Conservation (phyloP, 495 filamentous ascomycete genomes). For the Xylaria curta region DNA sequence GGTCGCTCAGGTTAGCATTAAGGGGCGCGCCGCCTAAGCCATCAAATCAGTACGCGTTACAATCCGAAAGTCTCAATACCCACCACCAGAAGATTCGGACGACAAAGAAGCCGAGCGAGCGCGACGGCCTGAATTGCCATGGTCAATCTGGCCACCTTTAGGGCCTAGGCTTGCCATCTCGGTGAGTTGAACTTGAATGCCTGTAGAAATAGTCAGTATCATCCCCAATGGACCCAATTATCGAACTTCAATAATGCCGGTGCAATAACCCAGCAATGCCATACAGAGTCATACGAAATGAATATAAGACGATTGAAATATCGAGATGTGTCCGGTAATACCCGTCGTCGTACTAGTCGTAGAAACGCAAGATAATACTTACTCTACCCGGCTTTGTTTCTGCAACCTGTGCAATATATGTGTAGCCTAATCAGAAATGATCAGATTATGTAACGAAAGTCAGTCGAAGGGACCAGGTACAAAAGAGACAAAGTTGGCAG, state of each 20-base stretch:
- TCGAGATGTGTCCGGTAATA: background rate
- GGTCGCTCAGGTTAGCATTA: constrained; percentile 7
- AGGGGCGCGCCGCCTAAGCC: constrained; percentile 21
- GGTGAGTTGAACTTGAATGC: background rate
- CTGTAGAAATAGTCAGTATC: constrained; percentile 8
- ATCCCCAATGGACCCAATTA: background rate
- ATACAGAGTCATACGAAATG: background rate
- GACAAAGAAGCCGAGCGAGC: constrained; percentile 24
- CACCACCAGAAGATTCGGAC: constrained; percentile 25
- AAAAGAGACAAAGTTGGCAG: background rate
- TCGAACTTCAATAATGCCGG: background rate
- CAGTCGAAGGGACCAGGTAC: background rate
- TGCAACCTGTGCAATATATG: background rate
- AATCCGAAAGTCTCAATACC: background rate
- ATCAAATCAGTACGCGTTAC: constrained; percentile 1
- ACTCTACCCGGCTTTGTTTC: constrained; percentile 14
- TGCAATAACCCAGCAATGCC: background rate
- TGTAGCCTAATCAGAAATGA: background rate
- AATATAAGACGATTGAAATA: background rate
- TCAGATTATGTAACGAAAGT: background rate
- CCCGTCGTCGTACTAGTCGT: background rate
- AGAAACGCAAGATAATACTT: background rate
- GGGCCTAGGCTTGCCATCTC: constrained; percentile 25
- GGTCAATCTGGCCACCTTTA: background rate
- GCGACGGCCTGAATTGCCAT: constrained; percentile 14